A percentile compares a stretch with the other conserved stretches of the same genome.
phyloP scores from a whole-genome alignment of 2,329 filamentous ascomycete species.

The Didymella segeticola region DNA sequence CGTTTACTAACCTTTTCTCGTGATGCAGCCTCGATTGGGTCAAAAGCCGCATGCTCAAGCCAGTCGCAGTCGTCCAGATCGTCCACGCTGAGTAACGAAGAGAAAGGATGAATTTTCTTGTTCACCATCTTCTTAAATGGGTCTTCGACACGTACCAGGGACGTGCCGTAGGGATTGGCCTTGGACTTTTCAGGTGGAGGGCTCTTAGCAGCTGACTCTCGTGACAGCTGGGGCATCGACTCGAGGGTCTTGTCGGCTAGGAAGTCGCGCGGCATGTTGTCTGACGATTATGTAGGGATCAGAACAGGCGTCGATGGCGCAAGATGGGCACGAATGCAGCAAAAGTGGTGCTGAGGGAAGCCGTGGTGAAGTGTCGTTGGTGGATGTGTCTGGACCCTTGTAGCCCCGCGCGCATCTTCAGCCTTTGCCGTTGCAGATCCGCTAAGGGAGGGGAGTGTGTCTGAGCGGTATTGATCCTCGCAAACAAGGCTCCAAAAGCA shows the following conservation, averaged over 20 bases:
- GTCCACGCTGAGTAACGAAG: slow-evolving; percentile 72
- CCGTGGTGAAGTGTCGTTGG: slow-evolving; percentile 20
- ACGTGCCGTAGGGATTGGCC: slow-evolving; percentile 7
- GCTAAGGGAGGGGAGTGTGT: slow-evolving; percentile 10
- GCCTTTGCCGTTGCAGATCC: slow-evolving; percentile 17
- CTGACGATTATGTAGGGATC: slow-evolving; percentile 11
- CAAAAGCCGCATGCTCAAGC: slow-evolving; percentile 66
- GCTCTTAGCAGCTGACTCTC: slow-evolving; percentile 31
- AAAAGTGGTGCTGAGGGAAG: slow-evolving; percentile 18
- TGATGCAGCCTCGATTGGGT: slow-evolving; percentile 63
- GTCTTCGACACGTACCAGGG: slow-evolving; percentile 30
- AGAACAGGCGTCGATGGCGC: slow-evolving; percentile 1
- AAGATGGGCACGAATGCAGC: slow-evolving; percentile 13
- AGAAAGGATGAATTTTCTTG: slow-evolving; percentile 73
- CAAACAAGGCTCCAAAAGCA: neutral
- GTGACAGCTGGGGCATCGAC: slow-evolving; percentile 48
- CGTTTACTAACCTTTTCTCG: slow-evolving; percentile 63
- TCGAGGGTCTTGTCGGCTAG: slow-evolving; percentile 46
- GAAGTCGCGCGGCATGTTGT: slow-evolving; percentile 54
- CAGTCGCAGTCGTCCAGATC: slow-evolving; percentile 68
- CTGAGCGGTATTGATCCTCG: slow-evolving; percentile 7
- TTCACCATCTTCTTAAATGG: slow-evolving; percentile 36
- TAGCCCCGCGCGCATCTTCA: slow-evolving; percentile 14
- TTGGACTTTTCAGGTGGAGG: slow-evolving; percentile 20
- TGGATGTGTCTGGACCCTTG: slow-evolving; percentile 25